Base-by-base conservation (phyloP, 1,139 yeast species). In the Candida gigantensis region DNA sequence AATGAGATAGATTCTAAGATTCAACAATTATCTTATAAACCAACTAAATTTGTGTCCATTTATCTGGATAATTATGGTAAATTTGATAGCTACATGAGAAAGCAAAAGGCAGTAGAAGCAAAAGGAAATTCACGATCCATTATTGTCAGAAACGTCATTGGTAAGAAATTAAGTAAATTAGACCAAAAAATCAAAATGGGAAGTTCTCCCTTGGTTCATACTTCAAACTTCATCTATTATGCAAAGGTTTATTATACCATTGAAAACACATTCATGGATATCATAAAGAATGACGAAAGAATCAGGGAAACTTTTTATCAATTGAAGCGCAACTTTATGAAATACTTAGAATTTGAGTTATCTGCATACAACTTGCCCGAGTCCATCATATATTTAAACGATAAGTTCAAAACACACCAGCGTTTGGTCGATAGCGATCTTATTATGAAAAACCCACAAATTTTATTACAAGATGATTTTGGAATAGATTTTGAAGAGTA, bases 201-300 rank as follows among this genome's bases (percentile, higher is more conserved):
- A 6, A 24, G 16, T 4, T 28, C 32, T 13, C 50, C 52, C 1
- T 41, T 47, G 7, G 31, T 37, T 10, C 64, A 59, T 41, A 58
- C 72, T 1, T 56, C 69, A 4, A 44, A 47, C 27, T 57, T 60
- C 35, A 55, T 69, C 6, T 56, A 58, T 37, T 63, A 58, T 43
- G 65, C 72, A 15, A 65, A 67, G 34, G 50, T 68, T 14, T 68
- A 55, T 44, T 56, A 58, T 40, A 58, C 70, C 1, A 51, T 68
- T 8, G 65, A 61, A 19, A 28, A 41, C 0, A 42, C 49, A 3
- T 68, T 67, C 39, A 32, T 32, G 5, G 52, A 52, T 11, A 48
- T 55, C 1, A 48, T 68, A 20, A 33, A 35, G 2, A 13, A 40
- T 1, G 53, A 57, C 28, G 33, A 37, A 2, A 47, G 50, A 17